Evolutionary conservation across 257 asterid genomes (phyloP), one percentile per base, ranked within the genome.

Genomic region (Nicotiana undulata): DNA sequence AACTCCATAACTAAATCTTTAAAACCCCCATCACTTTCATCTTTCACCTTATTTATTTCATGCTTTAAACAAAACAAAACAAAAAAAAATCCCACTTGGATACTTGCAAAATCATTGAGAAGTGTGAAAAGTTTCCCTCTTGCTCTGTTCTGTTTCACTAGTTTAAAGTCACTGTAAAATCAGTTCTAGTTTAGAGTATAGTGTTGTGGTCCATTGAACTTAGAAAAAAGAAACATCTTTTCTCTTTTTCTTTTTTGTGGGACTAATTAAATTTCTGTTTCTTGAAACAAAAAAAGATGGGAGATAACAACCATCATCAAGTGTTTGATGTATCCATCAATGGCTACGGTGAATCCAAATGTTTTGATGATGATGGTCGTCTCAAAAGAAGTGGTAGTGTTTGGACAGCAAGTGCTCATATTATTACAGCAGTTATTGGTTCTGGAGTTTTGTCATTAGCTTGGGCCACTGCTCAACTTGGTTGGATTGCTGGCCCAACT

Each of bases 381-480:
- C 52, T 29, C 12, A 67, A 67, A 67, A 32, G 76, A 67, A 67
- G 52, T 34, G 97, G 94, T 9, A 91, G 76, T 60, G 58, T 89
- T 59, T 88, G 92, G 92, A 93, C 94, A 1, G 96, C 97, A 81
- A 90, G 90, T 81, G 91, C 97, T 79, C 97, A 92, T 81, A 92
- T 92, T 12, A 88, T 92, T 20, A 93, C 96, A 11, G 92, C 91
- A 75, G 84, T 91, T 64, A 89, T 93, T 53, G 96, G 97, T 8
- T 91, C 96, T 0, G 96, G 96, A 56, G 96, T 93, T 11, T 90
- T 93, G 29, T 93, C 97, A 5, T 89, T 92, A 13, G 96, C 91
- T 0, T 92, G 96, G 94, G 93, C 90, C 1, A 83, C 91, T 79
- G 97, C 97, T 3, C 94, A 91, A 80, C 92, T 93, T 44, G 96